These are phyloP conservation scores for Pinus tabuliformis DNA, from an alignment of 75 land plant species.

Conservation along the genomic window DNA sequence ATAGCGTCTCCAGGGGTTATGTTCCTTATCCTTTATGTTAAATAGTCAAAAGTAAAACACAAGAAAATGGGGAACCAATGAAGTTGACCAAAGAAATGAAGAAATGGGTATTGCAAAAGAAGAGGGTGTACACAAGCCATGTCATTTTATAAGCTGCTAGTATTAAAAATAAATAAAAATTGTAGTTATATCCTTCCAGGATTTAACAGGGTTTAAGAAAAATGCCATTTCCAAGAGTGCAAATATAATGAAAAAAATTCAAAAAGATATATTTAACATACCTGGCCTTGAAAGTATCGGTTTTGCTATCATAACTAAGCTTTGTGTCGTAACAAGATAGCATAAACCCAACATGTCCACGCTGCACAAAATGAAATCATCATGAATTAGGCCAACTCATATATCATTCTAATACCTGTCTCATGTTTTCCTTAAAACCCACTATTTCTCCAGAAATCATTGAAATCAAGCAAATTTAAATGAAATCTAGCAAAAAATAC, in stretches of 20 bases:
- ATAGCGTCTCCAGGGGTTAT: too few relatives aligned
- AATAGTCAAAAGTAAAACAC: background rate
- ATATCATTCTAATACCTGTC: background rate
- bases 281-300: constrained; percentile 87
- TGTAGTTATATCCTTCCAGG: too few relatives aligned
- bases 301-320: constrained; percentile 62
- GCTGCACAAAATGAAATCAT: constrained; percentile 37
- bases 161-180: too few relatives aligned
- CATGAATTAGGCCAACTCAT: background rate
- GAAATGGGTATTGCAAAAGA: too few relatives aligned
- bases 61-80: background rate
- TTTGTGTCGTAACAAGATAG: constrained; percentile 96
- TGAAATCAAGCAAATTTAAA: background rate
- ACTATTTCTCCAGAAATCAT: background rate
- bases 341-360: constrained; percentile 94
- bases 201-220: too few relatives aligned
- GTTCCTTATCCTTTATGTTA: too few relatives aligned
- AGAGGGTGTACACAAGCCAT: too few relatives aligned
- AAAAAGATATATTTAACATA: constrained; percentile 11
- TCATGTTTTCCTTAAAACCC: background rate
- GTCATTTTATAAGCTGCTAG: too few relatives aligned
- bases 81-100: background rate
- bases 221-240: too few relatives aligned
- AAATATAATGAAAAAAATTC: background rate
- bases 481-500: background rate